Conservation (phyloP, 257 asterid species). For the Plantago major region DNA sequence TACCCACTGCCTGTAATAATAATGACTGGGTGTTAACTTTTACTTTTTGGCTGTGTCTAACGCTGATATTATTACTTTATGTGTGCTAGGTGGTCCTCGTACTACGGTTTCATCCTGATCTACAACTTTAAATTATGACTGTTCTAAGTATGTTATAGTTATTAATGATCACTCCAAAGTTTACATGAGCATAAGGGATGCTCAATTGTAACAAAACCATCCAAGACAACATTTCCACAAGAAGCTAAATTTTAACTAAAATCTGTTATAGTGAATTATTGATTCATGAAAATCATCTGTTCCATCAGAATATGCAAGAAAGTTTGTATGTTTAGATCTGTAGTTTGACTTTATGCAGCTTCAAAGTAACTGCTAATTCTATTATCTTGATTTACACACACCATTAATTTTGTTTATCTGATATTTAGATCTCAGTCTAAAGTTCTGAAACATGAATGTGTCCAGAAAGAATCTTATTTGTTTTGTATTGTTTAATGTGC, state of each 20-base stretch:
- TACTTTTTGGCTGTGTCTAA: neutral
- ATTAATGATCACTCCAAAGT: too few relatives aligned
- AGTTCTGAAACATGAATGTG: neutral
- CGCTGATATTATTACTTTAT: neutral
- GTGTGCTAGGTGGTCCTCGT: constrained; percentile 1
- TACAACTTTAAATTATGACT: constrained; percentile 3
- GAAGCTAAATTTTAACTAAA: too few relatives aligned
- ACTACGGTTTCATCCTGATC: constrained; percentile 7
- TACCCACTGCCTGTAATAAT: neutral
- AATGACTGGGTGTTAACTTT: constrained; percentile 9
- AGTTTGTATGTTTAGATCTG: neutral
- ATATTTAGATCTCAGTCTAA: neutral
- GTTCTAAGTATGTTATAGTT: constrained; percentile 1
- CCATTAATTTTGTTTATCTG: neutral
- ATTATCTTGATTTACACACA: constrained; percentile 1
- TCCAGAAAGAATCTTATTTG: neutral
- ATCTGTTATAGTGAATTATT: too few relatives aligned
- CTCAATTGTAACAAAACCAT: too few relatives aligned
- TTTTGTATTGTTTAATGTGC: constrained; percentile 2
- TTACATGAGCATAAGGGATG: too few relatives aligned
- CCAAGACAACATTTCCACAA: too few relatives aligned
- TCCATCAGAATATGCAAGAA: too few relatives aligned
- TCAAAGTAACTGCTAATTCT: neutral
- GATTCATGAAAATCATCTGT: too few relatives aligned
- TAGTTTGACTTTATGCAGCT: neutral